Evolutionary conservation across 768 basidiomycete genomes (phyloP).

Genomic region (Lentinula lateritia): DNA sequence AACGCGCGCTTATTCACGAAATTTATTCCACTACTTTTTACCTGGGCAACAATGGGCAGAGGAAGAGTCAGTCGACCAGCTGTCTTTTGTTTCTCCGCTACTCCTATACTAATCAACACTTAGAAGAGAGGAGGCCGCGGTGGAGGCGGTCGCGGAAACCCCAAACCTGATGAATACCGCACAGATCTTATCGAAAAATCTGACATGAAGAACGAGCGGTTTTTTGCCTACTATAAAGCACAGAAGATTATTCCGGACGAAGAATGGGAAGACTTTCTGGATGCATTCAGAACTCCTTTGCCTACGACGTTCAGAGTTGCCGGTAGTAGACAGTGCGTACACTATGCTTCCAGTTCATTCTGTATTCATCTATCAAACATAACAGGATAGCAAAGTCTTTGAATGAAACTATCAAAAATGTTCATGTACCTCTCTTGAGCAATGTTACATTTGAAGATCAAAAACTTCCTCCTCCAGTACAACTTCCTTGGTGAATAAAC

Average conservation of each 20-base stretch:
- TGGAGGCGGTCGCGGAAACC: constrained; percentile 6
- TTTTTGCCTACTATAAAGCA: constrained; percentile 63
- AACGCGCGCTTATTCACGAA: background rate
- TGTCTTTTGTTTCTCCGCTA: background rate
- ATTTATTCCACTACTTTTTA: background rate
- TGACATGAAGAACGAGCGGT: constrained; percentile 68
- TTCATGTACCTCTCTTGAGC: constrained; percentile 73
- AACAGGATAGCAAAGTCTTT: constrained; percentile 63
- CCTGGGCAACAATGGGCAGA: background rate
- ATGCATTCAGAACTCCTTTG: constrained; percentile 59
- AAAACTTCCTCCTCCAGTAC: constrained; percentile 69
- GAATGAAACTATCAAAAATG: constrained; percentile 70
- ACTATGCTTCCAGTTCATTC: background rate
- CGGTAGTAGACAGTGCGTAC: constrained; percentile 72
- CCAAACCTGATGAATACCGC: constrained; percentile 30
- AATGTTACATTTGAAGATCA: constrained; percentile 74
- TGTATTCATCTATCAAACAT: constrained; percentile 5
- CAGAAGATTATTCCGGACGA: constrained; percentile 72
- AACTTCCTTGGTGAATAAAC: constrained; percentile 70
- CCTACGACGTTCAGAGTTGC: constrained; percentile 95
- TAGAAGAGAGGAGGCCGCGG: background rate
- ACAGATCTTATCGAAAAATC: constrained; percentile 49
- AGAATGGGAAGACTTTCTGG: constrained; percentile 77
- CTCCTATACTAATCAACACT: background rate
- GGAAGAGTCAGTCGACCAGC: background rate